Percentiles rank a stretch among this genome's conserved stretches.
Evolutionary conservation across 2,329 filamentous ascomycete genomes (phyloP).

Genomic region (Macrophomina pseudophaseolina): DNA sequence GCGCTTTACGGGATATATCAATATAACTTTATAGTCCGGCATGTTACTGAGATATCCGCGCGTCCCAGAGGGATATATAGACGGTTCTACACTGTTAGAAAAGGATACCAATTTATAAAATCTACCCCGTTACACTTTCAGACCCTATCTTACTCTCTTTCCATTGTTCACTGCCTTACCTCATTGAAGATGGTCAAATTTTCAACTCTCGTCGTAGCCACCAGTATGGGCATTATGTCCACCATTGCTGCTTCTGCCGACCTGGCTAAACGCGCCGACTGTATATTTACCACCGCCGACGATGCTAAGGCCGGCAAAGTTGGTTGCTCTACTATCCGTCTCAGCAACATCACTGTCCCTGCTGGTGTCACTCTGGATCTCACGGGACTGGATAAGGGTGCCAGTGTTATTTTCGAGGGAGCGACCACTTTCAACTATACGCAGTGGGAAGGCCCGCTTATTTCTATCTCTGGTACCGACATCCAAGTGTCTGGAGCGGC

Average conservation of each 20-base stretch:
- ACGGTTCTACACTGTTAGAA: too few species aligned
- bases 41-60: too few species aligned
- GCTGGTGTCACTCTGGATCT: constrained; percentile 58
- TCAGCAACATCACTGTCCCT: constrained; percentile 26
- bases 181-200: constrained; percentile 25
- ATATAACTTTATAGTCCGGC: too few species aligned
- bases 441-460: constrained; percentile 46
- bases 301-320: constrained; percentile 24
- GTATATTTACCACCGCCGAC: constrained; percentile 30
- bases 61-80: too few species aligned
- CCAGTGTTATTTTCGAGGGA: constrained; percentile 33
- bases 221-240: constrained; percentile 23
- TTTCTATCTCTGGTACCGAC: constrained; percentile 46
- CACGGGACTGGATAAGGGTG: constrained; percentile 53
- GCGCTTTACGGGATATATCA: too few species aligned
- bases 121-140: too few species aligned
- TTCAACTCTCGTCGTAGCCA: constrained; percentile 23
- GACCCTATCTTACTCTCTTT: too few species aligned
- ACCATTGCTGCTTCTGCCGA: constrained; percentile 17
- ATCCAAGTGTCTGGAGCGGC: constrained; percentile 47
- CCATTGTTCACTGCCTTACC: too few species aligned
- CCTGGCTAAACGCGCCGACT: constrained; percentile 10
- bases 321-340: constrained; percentile 25
- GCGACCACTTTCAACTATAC: constrained; percentile 45
- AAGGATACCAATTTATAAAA: too few species aligned